Percentiles rank a stretch among this genome's conserved stretches.
Conservation (phyloP, 805 yeast genomes). For the Grigorovia humatica region DNA sequence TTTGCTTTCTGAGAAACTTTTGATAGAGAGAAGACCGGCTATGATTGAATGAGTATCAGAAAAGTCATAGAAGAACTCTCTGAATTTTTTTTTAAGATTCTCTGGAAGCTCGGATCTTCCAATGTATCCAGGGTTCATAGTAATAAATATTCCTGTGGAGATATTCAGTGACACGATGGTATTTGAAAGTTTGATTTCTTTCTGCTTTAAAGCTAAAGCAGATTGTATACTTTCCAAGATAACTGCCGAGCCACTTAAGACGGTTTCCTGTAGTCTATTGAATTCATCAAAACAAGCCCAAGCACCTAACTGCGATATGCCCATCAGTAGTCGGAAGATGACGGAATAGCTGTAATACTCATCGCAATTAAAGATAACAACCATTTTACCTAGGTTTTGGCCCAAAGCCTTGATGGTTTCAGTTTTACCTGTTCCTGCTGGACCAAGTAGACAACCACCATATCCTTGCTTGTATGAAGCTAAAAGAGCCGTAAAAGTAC, state of each 20-base stretch:
- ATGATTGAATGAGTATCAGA: constrained; percentile 67
- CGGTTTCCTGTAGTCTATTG: constrained; percentile 61
- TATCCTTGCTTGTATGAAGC: constrained; percentile 33
- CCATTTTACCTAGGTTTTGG: constrained; percentile 66
- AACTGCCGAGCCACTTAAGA: constrained; percentile 76
- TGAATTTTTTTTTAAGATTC: constrained; percentile 67
- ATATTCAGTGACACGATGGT: constrained; percentile 31
- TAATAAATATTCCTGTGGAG: constrained; percentile 68
- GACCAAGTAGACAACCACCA: constrained; percentile 92
- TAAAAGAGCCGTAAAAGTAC: constrained; percentile 58
- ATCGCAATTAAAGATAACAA: constrained; percentile 83
- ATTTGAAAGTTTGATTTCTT: constrained; percentile 34
- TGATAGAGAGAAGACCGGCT: constrained; percentile 59
- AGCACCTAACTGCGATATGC: constrained; percentile 73
- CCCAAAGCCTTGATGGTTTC: constrained; percentile 84
- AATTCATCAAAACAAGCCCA: constrained; percentile 98
- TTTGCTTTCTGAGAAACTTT: constrained; percentile 50
- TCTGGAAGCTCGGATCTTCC: constrained; percentile 83
- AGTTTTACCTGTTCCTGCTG: constrained; percentile 97
- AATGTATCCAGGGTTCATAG: constrained; percentile 82
- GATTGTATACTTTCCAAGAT: constrained; percentile 63
- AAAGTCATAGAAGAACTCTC: constrained; percentile 59
- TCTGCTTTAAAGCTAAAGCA: constrained; percentile 30
- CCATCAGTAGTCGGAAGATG: constrained; percentile 65
- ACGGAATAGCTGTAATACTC: constrained; percentile 76